Percentiles rank a stretch among this genome's conserved stretches.
These are phyloP conservation scores for Aspergillus jensenii DNA, from an alignment of 2,329 filamentous ascomycete genomes.

Conservation along the genomic window DNA sequence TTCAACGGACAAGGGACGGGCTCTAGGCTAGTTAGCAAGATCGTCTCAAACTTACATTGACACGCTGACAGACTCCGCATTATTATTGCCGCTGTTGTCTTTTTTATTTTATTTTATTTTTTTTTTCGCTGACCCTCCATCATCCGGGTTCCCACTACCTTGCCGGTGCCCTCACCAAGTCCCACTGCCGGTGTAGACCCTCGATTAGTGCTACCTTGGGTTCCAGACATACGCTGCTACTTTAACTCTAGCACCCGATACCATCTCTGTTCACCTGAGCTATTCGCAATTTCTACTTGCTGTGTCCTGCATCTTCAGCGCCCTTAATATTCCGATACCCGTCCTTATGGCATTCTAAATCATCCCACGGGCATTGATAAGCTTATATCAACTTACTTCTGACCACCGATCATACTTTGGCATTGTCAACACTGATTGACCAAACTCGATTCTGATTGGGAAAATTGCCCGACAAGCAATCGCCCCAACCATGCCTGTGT, in stretches of 20 bases:
- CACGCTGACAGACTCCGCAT: neutral
- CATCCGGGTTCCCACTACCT: constrained; percentile 13
- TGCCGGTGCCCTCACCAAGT: neutral
- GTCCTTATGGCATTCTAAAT: constrained; percentile 9
- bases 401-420: constrained; percentile 5
- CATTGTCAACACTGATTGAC: neutral
- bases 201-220: constrained; percentile 22
- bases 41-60: constrained; percentile 1
- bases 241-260: constrained; percentile 17
- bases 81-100: constrained; percentile 6
- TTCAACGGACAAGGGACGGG: neutral
- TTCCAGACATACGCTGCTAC: constrained; percentile 18
- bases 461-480: neutral
- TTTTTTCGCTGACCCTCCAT: neutral
- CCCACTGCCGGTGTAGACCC: constrained; percentile 2
- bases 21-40: neutral
- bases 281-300: neutral
- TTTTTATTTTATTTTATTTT: neutral
- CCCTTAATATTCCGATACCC: constrained; percentile 6
- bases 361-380: constrained; percentile 16
- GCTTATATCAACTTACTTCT: constrained; percentile 13
- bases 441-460: constrained; percentile 3
- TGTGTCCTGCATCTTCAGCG: constrained; percentile 3
- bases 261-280: neutral
- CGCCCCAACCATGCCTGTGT: constrained; percentile 25